Base-by-base conservation (phyloP, 192 early-diverging fungal species). In the Pilobolus umbonatus region DNA sequence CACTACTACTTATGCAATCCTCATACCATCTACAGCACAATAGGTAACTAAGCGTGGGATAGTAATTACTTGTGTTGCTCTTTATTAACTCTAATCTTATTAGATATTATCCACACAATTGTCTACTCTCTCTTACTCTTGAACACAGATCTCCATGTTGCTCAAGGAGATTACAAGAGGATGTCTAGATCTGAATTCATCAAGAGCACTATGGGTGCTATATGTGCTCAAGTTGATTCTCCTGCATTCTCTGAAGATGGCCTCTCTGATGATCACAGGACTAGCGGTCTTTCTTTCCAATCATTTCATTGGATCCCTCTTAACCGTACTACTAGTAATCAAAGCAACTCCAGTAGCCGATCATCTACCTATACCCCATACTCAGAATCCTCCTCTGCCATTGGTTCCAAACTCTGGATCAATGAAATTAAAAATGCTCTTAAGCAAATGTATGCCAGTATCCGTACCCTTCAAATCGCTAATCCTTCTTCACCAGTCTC, bases 111-210 rank as follows among this genome's bases (percentile, higher is more conserved):
- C 0, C 88, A 98, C 55, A 88, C 88, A 6, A 85, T 94, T 52
- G 77, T 88, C 0, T 94, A 92, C 64, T 94, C 92, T 14, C 57
- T 92, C 6, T 63, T 98, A 59, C 64, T 98, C 53, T 78, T 98
- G 7, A 96, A 96, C 68, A 98, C 95, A 1, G 95, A 98, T 64
- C 72, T 95, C 50, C 90, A 96, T 64, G 80, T 93, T 57, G 92
- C 91, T 19, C 85, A 89, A 52, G 78, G 75, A 4, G 67, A 69
- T 4, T 80, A 63, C 35, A 82, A 82, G 29, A 86, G 85, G 38
- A 94, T 95, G 89, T 82, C 86, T 9, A 71, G 79, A 32, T 83
- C 82, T 19, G 80, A 80, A 26, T 91, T 88, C 65, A 75, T 88
- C 25, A 73, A 82, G 40, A 90, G 89, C 54, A 90, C 88, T 0